phyloP scores from a whole-genome alignment of 108 stramenopile genomes.

The Parietichytrium sp. region DNA sequence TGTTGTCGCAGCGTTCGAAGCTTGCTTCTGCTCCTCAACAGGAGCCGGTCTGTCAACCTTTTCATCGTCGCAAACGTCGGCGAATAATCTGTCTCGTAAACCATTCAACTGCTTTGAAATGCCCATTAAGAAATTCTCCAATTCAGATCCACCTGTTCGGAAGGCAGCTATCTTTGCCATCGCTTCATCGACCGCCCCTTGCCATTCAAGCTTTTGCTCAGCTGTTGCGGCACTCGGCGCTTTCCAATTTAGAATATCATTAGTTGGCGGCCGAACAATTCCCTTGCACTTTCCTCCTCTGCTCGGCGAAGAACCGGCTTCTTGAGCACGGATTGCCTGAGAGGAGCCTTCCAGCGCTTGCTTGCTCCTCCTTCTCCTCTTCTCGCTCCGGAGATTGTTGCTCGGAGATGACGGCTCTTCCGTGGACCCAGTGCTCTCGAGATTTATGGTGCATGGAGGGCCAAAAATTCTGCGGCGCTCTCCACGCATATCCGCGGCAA shows the following conservation, averaged over 20 bases:
- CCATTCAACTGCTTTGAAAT: not conserved
- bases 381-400: no score
- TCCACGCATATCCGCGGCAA: not conserved
- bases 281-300: not conserved
- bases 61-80: constrained; percentile 16
- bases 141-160: not conserved
- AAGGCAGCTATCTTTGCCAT: not conserved
- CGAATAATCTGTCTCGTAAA: not conserved
- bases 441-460: not conserved
- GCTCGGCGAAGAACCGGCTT: not conserved
- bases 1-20: not conserved
- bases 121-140: not conserved
- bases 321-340: not conserved
- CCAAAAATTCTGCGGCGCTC: not conserved
- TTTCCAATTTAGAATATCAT: not conserved
- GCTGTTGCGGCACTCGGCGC: not conserved
- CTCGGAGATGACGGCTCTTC: no score
- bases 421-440: no score
- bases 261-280: not conserved
- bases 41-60: not conserved
- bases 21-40: not conserved
- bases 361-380: not conserved
- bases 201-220: not conserved
- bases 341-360: not conserved
- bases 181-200: not conserved